These are phyloP conservation scores for Clausena lansium DNA, from an alignment of 345 rosid species.

Conservation along the genomic window DNA sequence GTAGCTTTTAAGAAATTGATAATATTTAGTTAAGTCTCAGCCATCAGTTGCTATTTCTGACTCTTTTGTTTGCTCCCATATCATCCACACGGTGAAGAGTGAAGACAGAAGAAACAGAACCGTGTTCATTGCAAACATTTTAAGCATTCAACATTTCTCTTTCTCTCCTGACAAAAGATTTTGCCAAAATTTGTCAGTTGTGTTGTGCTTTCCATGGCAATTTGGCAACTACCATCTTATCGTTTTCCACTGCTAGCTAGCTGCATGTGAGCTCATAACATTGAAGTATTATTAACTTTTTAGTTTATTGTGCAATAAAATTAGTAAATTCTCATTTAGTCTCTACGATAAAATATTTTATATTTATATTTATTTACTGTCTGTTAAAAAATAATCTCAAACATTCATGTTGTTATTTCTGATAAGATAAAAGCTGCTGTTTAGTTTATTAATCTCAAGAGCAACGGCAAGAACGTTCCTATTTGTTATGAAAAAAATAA, in stretches of 20 bases:
- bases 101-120: too few species aligned
- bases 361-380: too few species aligned
- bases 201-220: neutral
- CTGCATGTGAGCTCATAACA: neutral
- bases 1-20: neutral
- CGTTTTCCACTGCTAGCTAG: neutral
- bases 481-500: too few species aligned
- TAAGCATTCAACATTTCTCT: neutral
- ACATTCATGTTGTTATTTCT: too few species aligned
- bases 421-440: too few species aligned
- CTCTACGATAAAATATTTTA: too few species aligned
- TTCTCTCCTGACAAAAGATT: neutral
- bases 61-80: neutral
- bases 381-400: too few species aligned
- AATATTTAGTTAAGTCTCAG: neutral
- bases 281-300: neutral
- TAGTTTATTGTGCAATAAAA: too few species aligned
- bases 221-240: conserved; percentile 4
- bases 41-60: conserved; percentile 29
- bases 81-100: conserved; percentile 6
- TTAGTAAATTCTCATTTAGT: too few species aligned
- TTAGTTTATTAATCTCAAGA: too few species aligned
- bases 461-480: too few species aligned
- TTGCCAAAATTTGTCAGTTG: neutral
- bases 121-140: neutral